Percentiles rank a stretch among this genome's conserved stretches.
Conservation (phyloP, 257 asterid species). For the Gardenia jasminoides region DNA sequence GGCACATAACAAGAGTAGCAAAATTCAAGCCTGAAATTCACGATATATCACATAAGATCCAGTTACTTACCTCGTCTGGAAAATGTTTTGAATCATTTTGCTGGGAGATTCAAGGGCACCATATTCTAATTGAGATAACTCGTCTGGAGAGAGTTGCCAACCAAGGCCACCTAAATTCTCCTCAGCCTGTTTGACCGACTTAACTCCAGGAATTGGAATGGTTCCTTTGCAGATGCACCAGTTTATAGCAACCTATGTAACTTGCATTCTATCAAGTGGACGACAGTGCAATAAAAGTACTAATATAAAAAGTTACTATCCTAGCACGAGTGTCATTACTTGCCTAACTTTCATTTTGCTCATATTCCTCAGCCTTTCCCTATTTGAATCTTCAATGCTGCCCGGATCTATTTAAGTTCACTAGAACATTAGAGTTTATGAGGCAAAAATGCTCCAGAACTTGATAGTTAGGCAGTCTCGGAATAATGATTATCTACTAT, state of each 20-base stretch:
- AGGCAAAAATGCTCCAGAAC: not conserved
- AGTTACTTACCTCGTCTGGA: constrained; percentile 58
- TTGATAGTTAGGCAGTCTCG: not conserved
- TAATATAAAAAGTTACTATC: no score
- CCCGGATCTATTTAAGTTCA: not conserved
- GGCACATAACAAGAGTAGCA: not conserved
- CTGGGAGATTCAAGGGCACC: constrained; percentile 70
- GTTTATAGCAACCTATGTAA: constrained; percentile 83
- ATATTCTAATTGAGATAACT: constrained; percentile 58
- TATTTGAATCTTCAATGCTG: not conserved
- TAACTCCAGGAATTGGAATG: constrained; percentile 84
- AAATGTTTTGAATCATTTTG: constrained; percentile 83
- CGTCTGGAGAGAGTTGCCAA: constrained; percentile 76
- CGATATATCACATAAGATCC: not conserved
- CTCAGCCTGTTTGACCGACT: constrained; percentile 71
- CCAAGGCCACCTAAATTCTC: constrained; percentile 93
- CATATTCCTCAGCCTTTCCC: not conserved
- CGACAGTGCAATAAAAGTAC: no score
- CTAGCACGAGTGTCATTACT: not conserved
- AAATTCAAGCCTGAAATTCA: not conserved
- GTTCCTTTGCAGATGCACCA: constrained; percentile 94
- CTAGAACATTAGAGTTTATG: not conserved
- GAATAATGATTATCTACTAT: not conserved
- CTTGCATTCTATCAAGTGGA: no score
- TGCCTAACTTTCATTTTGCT: not conserved